Base-by-base conservation (phyloP, 306 rosid genomes). In the Lathyrus aphaca region DNA sequence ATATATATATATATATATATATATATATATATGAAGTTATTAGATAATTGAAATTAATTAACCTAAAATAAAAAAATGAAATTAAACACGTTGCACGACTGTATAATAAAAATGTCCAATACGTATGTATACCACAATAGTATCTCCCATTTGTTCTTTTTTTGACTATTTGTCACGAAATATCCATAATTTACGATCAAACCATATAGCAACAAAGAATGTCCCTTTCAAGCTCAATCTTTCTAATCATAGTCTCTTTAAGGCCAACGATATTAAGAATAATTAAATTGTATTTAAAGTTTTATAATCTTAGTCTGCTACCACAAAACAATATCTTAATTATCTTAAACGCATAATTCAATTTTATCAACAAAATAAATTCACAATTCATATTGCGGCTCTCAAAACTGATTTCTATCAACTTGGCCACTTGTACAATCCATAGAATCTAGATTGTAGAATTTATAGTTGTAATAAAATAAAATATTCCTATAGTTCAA, bases 211-310 rank as follows among this genome's bases (percentile, higher is more conserved):
- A 37, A 27, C 62, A 27, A 56, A 4, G 8, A 23, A 56, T 56
- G 62, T 56, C 62, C 39, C 62, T 56, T 27, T 56, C 62, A 56
- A 27, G 27, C 27, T 56, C 11, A 56, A 56, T 7, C 38, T 56
- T 27, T 7, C 39, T 60, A 60, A 35, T 60, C 66, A 60, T 60
- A 15, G 43, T 35, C 66, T 61, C 48, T 38, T 37, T 61, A 61
- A 61, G 16, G 48, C 66, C 49, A 61, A 18, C 38, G 66, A 17
- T 61, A 61, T 38, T 61, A 39, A 38, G 46, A 61, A 11, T 61
- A 15, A 29, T 10, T 61, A 38, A 38, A 61, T 61, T 10, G 15
- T 60, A 37, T 61, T 61, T 17, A n/a, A 37, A 59, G 48, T 60
- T 37, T 38, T 61, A 61, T 61, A 61, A 61, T 61, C 66, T 39